Base-by-base conservation (phyloP, 2,329 filamentous ascomycete species). In the Teratosphaeria nubilosa region DNA sequence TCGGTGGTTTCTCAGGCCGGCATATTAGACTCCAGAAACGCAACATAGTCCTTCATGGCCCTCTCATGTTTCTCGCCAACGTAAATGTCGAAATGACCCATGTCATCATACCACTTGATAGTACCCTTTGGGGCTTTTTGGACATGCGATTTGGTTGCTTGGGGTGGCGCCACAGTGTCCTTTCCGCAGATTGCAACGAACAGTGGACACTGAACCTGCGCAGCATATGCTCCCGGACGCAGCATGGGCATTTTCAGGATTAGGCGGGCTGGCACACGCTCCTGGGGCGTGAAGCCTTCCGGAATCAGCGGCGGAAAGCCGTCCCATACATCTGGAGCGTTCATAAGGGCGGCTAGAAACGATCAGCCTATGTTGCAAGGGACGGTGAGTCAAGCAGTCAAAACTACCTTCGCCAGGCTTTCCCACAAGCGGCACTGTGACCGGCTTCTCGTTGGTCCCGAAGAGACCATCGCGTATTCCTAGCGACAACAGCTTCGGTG, bases 81-180 rank as follows among this genome's bases (percentile, higher is more conserved):
- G 48, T 74, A 76, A 11, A 59, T 67, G 58, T 74, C 74, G 62
- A 76, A 76, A 65, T 76, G 75, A 2, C 71, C 74, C 41, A 48
- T 48, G 5, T 48, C 41, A 48, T 48, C 41, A 48, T 48, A 48
- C 41, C 41, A 48, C n/a, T 48, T 48, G 41, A 48, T 48, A 20
- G 41, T 48, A 10, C 41, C 41, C 16, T 48, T 48, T n/a, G 41
- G 41, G 9, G 41, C 41, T 20, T 48, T 48, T 2, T 48, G 16
- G 20, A 48, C 41, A 22, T 48, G 41, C 41, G 41, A n/a, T 71
- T 69, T 9, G 68, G 64, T 25, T 76, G 55, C 22, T 73, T 62
- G 13, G 70, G 63, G 53, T 77, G 63, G 57, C 73, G 64, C 62
- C 77, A 77, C 20, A 73, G 74, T 62, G 76, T 74, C 31, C 62